Conservation (phyloP, 345 rosid species). For the Aquilaria yunnanensis region DNA sequence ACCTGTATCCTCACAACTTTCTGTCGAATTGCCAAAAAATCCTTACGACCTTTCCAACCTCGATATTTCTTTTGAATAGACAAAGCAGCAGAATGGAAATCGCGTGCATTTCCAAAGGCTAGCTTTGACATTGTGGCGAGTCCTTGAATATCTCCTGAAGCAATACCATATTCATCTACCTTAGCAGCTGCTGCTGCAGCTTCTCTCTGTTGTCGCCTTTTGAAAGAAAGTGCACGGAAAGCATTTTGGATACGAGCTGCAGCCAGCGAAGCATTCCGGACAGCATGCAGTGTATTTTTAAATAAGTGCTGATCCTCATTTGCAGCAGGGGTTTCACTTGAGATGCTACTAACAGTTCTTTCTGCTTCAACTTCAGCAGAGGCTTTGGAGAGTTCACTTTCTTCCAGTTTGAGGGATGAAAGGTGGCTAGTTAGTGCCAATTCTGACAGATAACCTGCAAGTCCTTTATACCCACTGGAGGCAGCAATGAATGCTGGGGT, state of each 20-base stretch:
- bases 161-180: conserved; percentile 45
- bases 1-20: conserved; percentile 89
- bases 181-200: conserved; percentile 20
- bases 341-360: conserved; percentile 34
- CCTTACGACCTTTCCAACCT: conserved; percentile 67
- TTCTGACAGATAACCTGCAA: conserved; percentile 66
- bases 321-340: conserved; percentile 16
- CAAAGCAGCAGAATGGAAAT: conserved; percentile 55
- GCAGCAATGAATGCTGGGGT: conserved; percentile 52
- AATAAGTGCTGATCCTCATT: conserved; percentile 42
- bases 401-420: conserved; percentile 43
- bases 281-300: conserved; percentile 50
- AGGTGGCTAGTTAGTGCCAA: conserved; percentile 52
- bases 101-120: conserved; percentile 36
- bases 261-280: conserved; percentile 50
- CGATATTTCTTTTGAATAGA: conserved; percentile 88
- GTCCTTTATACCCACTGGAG: conserved; percentile 40
- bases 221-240: conserved; percentile 61
- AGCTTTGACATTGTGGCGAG: conserved; percentile 43
- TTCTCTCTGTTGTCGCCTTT: conserved; percentile 32
- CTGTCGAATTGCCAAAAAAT: conserved; percentile 50
- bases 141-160: conserved; percentile 37
- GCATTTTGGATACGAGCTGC: conserved; percentile 64
- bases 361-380: conserved; percentile 55
- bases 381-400: conserved; percentile 45